A percentile compares a stretch with the other conserved stretches of the same genome.
Evolutionary conservation across 345 rosid species (phyloP).

Genomic region (Luvunga scandens): DNA sequence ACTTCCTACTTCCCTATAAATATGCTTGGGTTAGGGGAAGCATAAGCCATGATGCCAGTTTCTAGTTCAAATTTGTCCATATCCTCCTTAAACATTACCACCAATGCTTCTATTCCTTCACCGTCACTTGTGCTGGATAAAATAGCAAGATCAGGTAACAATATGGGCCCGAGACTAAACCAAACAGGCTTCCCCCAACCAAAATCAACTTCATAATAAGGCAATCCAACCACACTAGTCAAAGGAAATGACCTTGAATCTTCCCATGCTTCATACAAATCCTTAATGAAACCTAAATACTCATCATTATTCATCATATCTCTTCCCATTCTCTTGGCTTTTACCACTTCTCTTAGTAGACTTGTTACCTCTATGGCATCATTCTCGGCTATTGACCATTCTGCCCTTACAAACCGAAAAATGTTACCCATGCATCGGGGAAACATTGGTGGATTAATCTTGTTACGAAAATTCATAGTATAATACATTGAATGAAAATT

Average conservation of each 20-base stretch:
- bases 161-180: not conserved
- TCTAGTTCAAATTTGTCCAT: constrained; percentile 17
- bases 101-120: constrained; percentile 29
- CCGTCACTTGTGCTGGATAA: constrained; percentile 15
- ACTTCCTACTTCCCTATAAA: not conserved
- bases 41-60: constrained; percentile 17
- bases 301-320: not conserved
- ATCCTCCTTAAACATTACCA: constrained; percentile 18
- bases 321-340: too few species aligned
- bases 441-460: too few species aligned
- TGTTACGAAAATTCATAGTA: constrained; percentile 10
- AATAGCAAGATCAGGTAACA: not conserved
- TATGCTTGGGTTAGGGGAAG: constrained; percentile 13
- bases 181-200: too few species aligned
- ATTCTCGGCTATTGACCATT: too few species aligned
- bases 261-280: too few species aligned
- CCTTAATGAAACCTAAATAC: not conserved
- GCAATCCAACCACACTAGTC: too few species aligned
- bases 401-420: too few species aligned
- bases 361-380: not conserved
- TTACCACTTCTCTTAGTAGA: not conserved
- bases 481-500: not conserved
- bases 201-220: too few species aligned
- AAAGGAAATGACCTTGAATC: too few species aligned
- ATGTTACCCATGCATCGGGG: too few species aligned